These are phyloP conservation scores for Histomonas meleagridis DNA, from an alignment of 208 protist genomes.

Conservation along the genomic window DNA sequence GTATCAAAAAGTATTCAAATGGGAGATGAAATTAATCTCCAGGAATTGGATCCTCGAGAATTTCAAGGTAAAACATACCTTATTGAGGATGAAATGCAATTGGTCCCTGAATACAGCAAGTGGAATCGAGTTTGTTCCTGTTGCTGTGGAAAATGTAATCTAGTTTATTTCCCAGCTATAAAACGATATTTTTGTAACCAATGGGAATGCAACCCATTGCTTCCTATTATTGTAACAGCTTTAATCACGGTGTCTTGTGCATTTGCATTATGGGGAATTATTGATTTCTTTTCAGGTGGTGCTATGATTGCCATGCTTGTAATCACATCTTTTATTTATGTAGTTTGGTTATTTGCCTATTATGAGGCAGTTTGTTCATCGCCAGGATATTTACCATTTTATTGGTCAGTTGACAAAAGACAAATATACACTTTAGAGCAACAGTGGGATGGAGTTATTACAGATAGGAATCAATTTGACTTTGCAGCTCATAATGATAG, in stretches of 20 bases:
- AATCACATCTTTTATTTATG: background rate
- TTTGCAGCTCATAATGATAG: background rate
- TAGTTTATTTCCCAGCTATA: slow-evolving; percentile 16
- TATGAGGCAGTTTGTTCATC: background rate
- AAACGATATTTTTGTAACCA: slow-evolving; percentile 18
- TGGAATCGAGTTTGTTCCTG: background rate
- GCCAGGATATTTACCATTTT: background rate
- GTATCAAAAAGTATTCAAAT: too few species aligned
- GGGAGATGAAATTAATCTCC: too few species aligned
- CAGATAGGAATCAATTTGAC: background rate
- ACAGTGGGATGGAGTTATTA: background rate
- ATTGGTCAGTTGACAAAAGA: background rate
- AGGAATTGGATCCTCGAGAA: too few species aligned
- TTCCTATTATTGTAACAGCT: background rate
- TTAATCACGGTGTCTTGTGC: background rate
- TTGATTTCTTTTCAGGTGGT: background rate
- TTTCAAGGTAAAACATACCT: background rate
- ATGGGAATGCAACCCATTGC: background rate
- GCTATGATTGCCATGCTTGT: background rate
- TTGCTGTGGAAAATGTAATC: background rate
- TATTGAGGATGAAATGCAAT: background rate
- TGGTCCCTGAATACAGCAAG: background rate
- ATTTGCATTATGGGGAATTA: background rate
- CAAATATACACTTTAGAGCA: background rate
- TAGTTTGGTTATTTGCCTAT: background rate